Percentiles rank a stretch among this genome's conserved stretches.
Conservation (phyloP, 345 rosid species). For the Aegle marmelos region DNA sequence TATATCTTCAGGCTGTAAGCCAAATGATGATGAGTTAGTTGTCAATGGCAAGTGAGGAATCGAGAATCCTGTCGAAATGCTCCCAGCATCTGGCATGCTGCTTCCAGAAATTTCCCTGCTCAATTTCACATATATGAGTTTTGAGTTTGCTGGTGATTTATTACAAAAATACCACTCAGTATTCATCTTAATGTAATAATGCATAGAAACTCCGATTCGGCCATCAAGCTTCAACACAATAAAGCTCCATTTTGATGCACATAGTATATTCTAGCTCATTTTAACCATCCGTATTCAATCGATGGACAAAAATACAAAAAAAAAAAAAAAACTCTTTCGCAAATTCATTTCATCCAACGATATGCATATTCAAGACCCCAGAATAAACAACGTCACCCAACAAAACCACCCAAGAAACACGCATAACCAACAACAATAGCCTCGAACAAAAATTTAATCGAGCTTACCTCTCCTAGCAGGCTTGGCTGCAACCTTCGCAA, state of each 20-base stretch:
- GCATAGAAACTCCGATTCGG: too few relatives aligned
- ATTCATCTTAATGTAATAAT: too few relatives aligned
- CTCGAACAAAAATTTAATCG: neutral
- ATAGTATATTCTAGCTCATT: neutral
- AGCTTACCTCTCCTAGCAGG: conserved; percentile 44
- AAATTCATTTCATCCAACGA: neutral
- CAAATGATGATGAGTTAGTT: neutral
- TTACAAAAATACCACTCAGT: too few relatives aligned
- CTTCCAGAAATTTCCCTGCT: conserved; percentile 54
- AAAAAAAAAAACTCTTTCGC: neutral
- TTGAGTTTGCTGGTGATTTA: too few relatives aligned
- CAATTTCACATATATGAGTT: neutral
- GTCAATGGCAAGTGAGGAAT: conserved; percentile 23
- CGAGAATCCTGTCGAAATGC: conserved; percentile 37
- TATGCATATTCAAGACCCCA: neutral
- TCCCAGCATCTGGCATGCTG: conserved; percentile 36
- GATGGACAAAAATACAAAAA: too few relatives aligned
- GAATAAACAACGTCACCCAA: neutral
- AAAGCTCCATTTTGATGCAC: neutral
- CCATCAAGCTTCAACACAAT: neutral
- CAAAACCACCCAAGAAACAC: neutral
- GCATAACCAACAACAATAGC: neutral
- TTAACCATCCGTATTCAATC: neutral
- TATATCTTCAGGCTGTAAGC: too few relatives aligned
- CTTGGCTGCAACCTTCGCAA: conserved; percentile 28